Conservation (phyloP, 805 yeast species). For the Candida verbasci region DNA sequence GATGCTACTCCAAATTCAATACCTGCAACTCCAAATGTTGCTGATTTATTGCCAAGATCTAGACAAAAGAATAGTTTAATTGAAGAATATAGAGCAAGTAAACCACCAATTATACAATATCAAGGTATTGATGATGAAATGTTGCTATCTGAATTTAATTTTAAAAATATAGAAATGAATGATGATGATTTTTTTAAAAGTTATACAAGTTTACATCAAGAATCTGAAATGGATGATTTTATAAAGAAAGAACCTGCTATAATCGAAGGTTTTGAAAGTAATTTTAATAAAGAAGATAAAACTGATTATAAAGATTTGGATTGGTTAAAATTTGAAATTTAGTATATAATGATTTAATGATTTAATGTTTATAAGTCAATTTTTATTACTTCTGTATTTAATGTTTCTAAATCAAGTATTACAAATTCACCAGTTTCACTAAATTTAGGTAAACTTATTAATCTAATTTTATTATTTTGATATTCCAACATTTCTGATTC, state of each 20-base stretch:
- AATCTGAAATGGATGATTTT: slow-evolving; percentile 1
- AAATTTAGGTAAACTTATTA: slow-evolving; percentile 72
- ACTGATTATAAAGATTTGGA: slow-evolving; percentile 19
- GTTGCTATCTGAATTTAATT: slow-evolving; percentile 6
- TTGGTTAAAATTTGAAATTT: slow-evolving; percentile 24
- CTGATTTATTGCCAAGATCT: slow-evolving; percentile 11
- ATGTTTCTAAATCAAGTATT: slow-evolving; percentile 16
- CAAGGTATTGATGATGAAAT: slow-evolving; percentile 11
- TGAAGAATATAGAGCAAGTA: slow-evolving; percentile 9
- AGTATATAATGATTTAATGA: not conserved
- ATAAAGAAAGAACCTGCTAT: not conserved
- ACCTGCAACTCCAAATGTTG: slow-evolving; percentile 12
- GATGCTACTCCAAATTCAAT: slow-evolving; percentile 7
- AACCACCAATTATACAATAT: slow-evolving; percentile 8
- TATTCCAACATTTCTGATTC: slow-evolving; percentile 38
- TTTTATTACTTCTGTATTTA: slow-evolving; percentile 47
- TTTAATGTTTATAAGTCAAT: slow-evolving; percentile 10
- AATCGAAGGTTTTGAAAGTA: slow-evolving; percentile 2
- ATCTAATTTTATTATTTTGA: slow-evolving; percentile 29
- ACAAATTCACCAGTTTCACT: slow-evolving; percentile 51
- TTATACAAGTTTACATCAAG: slow-evolving; percentile 8
- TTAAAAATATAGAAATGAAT: not conserved
- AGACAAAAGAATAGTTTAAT: not conserved
- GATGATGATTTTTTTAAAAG: slow-evolving; percentile 9
- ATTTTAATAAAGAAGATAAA: not conserved